Evolutionary conservation across 2,329 filamentous ascomycete genomes (phyloP).

Genomic region (Lachnum nothofagi): DNA sequence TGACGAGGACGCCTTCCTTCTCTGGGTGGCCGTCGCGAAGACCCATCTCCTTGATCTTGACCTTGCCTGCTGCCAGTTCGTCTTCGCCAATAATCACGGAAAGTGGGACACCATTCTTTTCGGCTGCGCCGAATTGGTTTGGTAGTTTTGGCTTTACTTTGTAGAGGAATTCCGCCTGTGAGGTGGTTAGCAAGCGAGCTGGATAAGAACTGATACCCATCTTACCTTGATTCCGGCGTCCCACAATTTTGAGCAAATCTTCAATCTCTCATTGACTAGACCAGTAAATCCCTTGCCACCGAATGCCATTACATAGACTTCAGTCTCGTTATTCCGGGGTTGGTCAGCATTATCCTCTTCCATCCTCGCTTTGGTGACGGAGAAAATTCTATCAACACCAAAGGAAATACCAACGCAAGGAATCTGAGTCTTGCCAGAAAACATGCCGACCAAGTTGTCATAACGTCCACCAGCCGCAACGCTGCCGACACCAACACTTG

Average conservation of each 20-base stretch:
- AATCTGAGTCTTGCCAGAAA: conserved; percentile 76
- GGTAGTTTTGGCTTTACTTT: conserved; percentile 88
- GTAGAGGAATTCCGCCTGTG: conserved; percentile 73
- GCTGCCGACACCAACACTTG: conserved; percentile 78
- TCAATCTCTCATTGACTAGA: conserved; percentile 77
- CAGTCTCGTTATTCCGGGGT: conserved; percentile 67
- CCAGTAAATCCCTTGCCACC: conserved; percentile 80
- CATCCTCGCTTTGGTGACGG: conserved; percentile 75
- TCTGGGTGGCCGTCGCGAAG: conserved; percentile 77
- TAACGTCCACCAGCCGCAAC: conserved; percentile 88
- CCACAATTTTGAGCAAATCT: conserved; percentile 72
- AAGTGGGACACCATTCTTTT: conserved; percentile 73
- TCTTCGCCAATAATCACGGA: conserved; percentile 88
- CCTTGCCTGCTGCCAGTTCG: conserved; percentile 75
- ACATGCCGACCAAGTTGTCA: conserved; percentile 92
- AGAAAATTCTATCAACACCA: conserved; percentile 92
- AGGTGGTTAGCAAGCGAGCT: conserved; percentile 6
- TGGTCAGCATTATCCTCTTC: conserved; percentile 52
- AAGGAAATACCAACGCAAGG: conserved; percentile 92
- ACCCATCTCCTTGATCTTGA: conserved; percentile 82
- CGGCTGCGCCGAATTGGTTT: conserved; percentile 86
- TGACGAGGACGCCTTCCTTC: conserved; percentile 78
- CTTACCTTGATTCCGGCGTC: conserved; percentile 76
- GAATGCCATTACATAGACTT: conserved; percentile 93
- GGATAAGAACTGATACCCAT: neutral